These are phyloP conservation scores for Casuarina equisetifolia DNA, from an alignment of 306 rosid species.

Conservation along the genomic window DNA sequence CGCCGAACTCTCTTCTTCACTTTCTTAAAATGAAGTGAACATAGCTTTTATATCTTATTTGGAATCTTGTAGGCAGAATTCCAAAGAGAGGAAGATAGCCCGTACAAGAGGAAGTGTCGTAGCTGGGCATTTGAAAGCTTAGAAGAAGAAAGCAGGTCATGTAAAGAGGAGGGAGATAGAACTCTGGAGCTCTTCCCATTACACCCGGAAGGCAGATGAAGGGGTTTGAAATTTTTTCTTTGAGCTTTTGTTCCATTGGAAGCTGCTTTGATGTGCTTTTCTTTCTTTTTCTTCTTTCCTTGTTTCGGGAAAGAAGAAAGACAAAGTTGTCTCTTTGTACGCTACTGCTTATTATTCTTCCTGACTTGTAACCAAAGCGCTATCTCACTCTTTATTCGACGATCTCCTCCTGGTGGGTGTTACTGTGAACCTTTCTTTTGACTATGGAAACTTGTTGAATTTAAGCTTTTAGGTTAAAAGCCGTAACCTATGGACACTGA, in stretches of 20 bases:
- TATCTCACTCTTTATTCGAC: constrained; percentile 38
- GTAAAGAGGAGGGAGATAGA: constrained; percentile 51
- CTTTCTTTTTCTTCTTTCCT: constrained; percentile 48
- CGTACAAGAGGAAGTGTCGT: constrained; percentile 73
- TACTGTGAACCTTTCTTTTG: constrained; percentile 45
- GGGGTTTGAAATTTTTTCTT: constrained; percentile 29
- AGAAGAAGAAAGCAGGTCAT: constrained; percentile 39
- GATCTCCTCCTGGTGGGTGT: constrained; percentile 37
- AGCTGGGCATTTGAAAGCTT: constrained; percentile 69
- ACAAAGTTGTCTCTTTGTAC: constrained; percentile 58
- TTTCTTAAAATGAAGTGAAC: not conserved
- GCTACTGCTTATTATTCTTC: constrained; percentile 36
- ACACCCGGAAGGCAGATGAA: constrained; percentile 85
- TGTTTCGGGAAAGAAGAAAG: constrained; percentile 83
- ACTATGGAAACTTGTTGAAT: constrained; percentile 40
- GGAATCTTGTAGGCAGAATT: constrained; percentile 36
- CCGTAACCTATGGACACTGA: constrained; percentile 61
- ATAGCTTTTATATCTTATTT: not conserved
- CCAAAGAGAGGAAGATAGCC: constrained; percentile 65
- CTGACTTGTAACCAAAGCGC: constrained; percentile 56
- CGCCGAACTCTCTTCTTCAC: not conserved
- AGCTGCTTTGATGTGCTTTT: constrained; percentile 29
- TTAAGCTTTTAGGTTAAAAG: constrained; percentile 83
- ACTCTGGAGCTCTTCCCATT: constrained; percentile 91
- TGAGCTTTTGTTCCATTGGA: constrained; percentile 23